phyloP scores from a whole-genome alignment of 257 asterid genomes.

The Solanum pimpinellifolium region DNA sequence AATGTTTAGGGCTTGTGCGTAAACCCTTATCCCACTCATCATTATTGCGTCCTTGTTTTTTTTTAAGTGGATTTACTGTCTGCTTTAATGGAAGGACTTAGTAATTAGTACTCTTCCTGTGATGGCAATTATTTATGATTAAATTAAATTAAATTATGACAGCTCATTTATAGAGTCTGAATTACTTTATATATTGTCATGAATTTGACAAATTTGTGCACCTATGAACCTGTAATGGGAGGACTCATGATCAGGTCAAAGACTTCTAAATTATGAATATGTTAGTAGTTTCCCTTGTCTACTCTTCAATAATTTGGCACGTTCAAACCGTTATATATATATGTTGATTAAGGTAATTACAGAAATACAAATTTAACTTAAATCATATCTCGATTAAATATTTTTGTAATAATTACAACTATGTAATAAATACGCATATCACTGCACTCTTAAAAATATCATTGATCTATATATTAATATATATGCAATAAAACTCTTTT shows the following conservation, averaged over 20 bases:
- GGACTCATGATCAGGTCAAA: neutral
- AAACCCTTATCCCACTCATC: neutral
- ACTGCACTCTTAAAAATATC: neutral
- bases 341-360: too few species aligned
- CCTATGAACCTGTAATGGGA: neutral
- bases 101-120: too few species aligned
- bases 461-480: neutral
- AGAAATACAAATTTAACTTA: too few species aligned
- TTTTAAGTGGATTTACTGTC: neutral
- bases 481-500: neutral
- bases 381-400: too few species aligned
- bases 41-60: neutral
- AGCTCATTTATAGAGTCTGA: neutral
- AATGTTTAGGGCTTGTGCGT: neutral
- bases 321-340: too few species aligned
- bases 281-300: too few species aligned
- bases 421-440: too few species aligned
- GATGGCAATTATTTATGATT: too few species aligned
- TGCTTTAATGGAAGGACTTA: neutral
- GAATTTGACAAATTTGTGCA: neutral
- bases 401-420: too few species aligned
- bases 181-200: neutral
- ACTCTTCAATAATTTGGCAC: too few species aligned
- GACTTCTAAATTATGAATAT: too few species aligned
- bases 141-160: too few species aligned